phyloP scores from a whole-genome alignment of 768 basidiomycete species.

The Floccularia luteovirens region DNA sequence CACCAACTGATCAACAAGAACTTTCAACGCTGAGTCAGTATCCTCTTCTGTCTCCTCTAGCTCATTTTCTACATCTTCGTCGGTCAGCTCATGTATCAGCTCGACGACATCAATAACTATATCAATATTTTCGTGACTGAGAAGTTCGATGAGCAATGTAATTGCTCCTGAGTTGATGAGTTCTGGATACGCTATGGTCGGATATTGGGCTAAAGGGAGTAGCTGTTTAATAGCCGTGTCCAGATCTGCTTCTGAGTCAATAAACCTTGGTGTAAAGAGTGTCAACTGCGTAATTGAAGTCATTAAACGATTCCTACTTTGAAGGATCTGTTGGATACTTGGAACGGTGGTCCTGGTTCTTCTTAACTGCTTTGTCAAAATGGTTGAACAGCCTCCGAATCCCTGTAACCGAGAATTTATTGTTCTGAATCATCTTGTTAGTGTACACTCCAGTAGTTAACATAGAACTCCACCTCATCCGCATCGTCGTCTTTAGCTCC shows the following conservation, averaged over 20 bases:
- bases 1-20: slow-evolving; percentile 73
- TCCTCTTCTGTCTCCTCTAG: slow-evolving; percentile 63
- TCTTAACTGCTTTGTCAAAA: slow-evolving; percentile 86
- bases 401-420: slow-evolving; percentile 59
- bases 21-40: slow-evolving; percentile 53
- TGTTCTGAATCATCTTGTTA: slow-evolving; percentile 33
- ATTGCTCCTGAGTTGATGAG: slow-evolving; percentile 72
- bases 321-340: slow-evolving; percentile 90
- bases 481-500: slow-evolving; percentile 53
- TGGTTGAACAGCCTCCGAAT: slow-evolving; percentile 69
- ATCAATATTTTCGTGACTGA: slow-evolving; percentile 95
- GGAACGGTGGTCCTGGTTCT: slow-evolving; percentile 95
- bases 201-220: slow-evolving; percentile 82
- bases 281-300: no score
- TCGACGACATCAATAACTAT: slow-evolving; percentile 96
- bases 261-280: slow-evolving; percentile 70
- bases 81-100: slow-evolving; percentile 88
- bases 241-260: slow-evolving; percentile 96
- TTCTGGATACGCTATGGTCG: slow-evolving; percentile 82
- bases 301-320: no score
- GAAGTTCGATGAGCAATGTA: slow-evolving; percentile 67
- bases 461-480: slow-evolving; percentile 54
- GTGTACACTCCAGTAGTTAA: slow-evolving; percentile 7
- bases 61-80: slow-evolving; percentile 91
- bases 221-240: slow-evolving; percentile 82